phyloP scores from a whole-genome alignment of 2,329 filamentous ascomycete genomes.

The Pseudopithomyces chartarum region DNA sequence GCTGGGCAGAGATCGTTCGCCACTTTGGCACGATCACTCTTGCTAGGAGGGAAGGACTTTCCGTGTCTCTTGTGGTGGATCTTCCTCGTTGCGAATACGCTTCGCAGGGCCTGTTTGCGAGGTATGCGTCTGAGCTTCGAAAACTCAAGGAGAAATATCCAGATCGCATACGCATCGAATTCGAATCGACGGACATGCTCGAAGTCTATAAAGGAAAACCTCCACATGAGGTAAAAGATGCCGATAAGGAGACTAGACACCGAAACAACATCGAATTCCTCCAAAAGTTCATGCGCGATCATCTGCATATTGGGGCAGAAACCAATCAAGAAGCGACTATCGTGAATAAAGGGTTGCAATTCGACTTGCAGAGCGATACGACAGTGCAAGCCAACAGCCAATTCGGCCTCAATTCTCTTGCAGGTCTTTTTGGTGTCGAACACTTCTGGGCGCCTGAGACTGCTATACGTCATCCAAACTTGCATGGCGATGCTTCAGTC shows the following conservation, averaged over 20 bases:
- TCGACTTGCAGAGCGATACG: too few species aligned
- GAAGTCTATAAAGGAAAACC: not conserved
- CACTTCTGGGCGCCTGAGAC: too few species aligned
- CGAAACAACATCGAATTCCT: too few species aligned
- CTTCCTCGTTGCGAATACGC: not conserved
- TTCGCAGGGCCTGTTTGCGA: not conserved
- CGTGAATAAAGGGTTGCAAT: too few species aligned
- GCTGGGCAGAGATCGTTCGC: not conserved
- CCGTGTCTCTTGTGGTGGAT: not conserved
- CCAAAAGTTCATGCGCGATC: too few species aligned
- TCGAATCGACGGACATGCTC: not conserved
- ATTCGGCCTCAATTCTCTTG: too few species aligned
- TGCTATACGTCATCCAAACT: too few species aligned
- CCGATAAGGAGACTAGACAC: not conserved
- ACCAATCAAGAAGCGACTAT: too few species aligned
- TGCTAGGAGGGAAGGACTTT: not conserved
- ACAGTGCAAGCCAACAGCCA: too few species aligned
- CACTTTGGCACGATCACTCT: not conserved
- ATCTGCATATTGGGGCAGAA: too few species aligned
- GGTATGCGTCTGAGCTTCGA: not conserved
- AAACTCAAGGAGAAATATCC: not conserved
- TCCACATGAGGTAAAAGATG: not conserved
- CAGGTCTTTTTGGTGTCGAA: too few species aligned
- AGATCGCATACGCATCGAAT: not conserved
- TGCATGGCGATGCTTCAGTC: too few species aligned